A percentile compares a stretch with the other conserved stretches of the same genome.
These are phyloP conservation scores for Fusarium albidum DNA, from an alignment of 2,329 filamentous ascomycete species.

Conservation along the genomic window DNA sequence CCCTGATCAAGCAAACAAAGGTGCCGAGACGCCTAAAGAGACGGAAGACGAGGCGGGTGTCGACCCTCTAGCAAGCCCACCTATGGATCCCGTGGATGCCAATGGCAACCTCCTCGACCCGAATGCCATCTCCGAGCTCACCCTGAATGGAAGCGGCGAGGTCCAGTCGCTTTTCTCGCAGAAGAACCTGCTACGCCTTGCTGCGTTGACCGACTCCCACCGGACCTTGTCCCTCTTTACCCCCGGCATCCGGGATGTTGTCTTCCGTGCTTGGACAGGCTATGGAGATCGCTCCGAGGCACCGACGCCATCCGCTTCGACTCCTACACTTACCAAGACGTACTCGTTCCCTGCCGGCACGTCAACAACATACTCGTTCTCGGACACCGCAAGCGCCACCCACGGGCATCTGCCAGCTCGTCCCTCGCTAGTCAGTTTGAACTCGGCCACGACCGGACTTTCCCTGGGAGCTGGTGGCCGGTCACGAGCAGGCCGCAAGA, in stretches of 20 bases:
- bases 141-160: conserved; percentile 81
- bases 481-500: conserved; percentile 72
- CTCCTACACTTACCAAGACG: conserved; percentile 66
- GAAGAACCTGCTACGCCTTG: conserved; percentile 87
- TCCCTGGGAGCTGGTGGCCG: conserved; percentile 69
- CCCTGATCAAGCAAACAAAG: conserved; percentile 73
- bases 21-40: conserved; percentile 58
- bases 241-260: conserved; percentile 85
- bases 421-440: conserved; percentile 70
- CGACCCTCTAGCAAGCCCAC: conserved; percentile 83
- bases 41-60: conserved; percentile 67
- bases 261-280: conserved; percentile 92
- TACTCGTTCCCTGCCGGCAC: conserved; percentile 67
- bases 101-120: conserved; percentile 80
- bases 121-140: conserved; percentile 77
- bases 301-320: conserved; percentile 55
- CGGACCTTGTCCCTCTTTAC: conserved; percentile 92
- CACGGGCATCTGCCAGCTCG: conserved; percentile 72
- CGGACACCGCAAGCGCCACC: conserved; percentile 71
- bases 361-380: conserved; percentile 76
- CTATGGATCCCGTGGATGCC: conserved; percentile 82
- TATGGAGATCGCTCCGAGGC: conserved; percentile 74
- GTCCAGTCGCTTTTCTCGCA: conserved; percentile 92
- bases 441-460: conserved; percentile 69
- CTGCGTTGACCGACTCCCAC: conserved; percentile 85